Evolutionary conservation across 371 early-diverging fungal species (phyloP).

Genomic region (Mortierella polycephala): DNA sequence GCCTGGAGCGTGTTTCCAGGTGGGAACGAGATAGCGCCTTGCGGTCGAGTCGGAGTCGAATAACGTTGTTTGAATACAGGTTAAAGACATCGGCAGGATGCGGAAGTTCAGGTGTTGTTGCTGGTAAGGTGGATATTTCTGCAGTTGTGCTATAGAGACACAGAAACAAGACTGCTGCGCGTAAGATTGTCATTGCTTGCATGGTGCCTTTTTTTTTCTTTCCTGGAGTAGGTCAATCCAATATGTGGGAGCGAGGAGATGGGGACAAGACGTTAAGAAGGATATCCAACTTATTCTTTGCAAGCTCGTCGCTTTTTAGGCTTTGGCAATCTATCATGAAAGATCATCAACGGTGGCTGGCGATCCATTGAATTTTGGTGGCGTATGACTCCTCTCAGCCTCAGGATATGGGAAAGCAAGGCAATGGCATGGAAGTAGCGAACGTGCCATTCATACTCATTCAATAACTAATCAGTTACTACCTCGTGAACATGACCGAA

Average conservation of each 20-base stretch:
- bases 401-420: background rate
- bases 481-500: background rate
- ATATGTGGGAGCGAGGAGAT: too few species aligned
- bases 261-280: too few species aligned
- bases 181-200: too few species aligned
- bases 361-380: background rate
- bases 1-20: constrained; percentile 2
- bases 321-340: too few species aligned
- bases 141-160: background rate
- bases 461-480: background rate
- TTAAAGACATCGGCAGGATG: background rate
- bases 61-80: background rate
- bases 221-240: too few species aligned
- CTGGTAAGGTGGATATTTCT: background rate
- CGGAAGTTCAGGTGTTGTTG: too few species aligned
- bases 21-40: constrained; percentile 4
- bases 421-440: too few species aligned
- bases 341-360: too few species aligned
- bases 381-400: background rate
- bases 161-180: too few species aligned
- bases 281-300: too few species aligned
- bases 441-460: background rate
- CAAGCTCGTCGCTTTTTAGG: too few species aligned
- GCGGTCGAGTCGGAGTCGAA: constrained; percentile 18
- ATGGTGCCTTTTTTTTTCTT: too few species aligned